Evolutionary conservation across 306 rosid genomes (phyloP), one percentile per base, ranked within the genome.

Genomic region (Cyclanthera cordifolia): DNA sequence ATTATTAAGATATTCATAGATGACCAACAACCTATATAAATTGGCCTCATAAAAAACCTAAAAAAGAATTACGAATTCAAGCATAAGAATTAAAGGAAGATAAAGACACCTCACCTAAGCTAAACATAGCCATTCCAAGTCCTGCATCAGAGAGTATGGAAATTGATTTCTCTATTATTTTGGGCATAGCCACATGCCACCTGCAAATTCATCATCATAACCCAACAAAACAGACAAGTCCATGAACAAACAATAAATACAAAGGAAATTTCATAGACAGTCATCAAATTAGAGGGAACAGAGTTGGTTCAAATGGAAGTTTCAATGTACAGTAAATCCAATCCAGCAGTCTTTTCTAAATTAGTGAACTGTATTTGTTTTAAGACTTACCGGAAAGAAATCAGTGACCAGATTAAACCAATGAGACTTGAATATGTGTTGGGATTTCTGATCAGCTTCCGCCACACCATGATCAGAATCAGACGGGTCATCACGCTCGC

Each of bases 121-220:
- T 94, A 85, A 94, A 94, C 99, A 94, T 94, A 74, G 99, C 99
- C 99, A 94, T 94, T 72, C 99, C 99, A 4, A 94, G 95, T 23
- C 99, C 99, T 19, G 99, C 97, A 77, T 94, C 97, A 15, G 99
- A 94, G 70, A 94, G 88, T 72, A 94, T 94, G 79, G 99, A 85
- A 81, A 94, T 94, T 55, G 99, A 94, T 32, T 80, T 54, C 83
- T 77, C 75, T 59, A 94, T 72, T 77, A 94, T 86, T 83, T 59
- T 71, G 1, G 99, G 99, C 99, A 94, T 94, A 4, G 13, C 72
- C 88, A 94, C 92, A 80, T 82, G 80, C 96, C 95, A 94, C 85
- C 99, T 94, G 55, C 79, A 54, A 46, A 27, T 52, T 48, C 34
- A 30, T 30, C 46, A 58, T 58, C 70, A 68, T 28, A 52, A 12